Percentiles rank a stretch among this genome's conserved stretches.
Conservation (phyloP, 225 moss, liverwort and hornwort genomes). For the Sphagnum contortum region DNA sequence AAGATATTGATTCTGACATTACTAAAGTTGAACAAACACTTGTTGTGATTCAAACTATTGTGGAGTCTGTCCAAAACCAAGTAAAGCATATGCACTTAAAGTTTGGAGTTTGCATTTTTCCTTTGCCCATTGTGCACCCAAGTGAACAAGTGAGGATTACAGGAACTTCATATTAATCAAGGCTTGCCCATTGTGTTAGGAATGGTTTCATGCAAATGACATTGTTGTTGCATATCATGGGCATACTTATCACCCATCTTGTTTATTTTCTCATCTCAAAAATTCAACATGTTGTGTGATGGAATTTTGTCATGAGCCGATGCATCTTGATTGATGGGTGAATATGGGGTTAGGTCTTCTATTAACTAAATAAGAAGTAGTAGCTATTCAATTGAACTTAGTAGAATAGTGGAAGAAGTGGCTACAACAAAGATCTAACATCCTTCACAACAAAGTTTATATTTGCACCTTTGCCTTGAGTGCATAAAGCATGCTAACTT, state of each 20-base stretch:
- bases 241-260: conserved; percentile 1
- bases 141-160: not conserved
- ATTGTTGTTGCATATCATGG: not conserved
- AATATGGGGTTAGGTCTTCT: not conserved
- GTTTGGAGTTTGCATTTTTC: not conserved
- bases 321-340: not conserved
- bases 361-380: not conserved
- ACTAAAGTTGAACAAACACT: not conserved
- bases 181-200: not conserved
- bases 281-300: not conserved
- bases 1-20: not conserved
- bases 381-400: not conserved
- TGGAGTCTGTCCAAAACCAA: not conserved
- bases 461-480: too few species aligned
- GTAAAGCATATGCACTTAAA: not conserved
- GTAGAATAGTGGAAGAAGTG: not conserved
- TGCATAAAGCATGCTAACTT: too few species aligned
- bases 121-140: not conserved
- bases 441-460: too few species aligned
- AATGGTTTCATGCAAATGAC: conserved; percentile 1
- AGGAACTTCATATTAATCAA: not conserved
- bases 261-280: not conserved
- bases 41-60: too few species aligned
- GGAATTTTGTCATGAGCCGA: not conserved
- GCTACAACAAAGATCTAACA: too few species aligned